These are phyloP conservation scores for Juglanconis juglandina DNA, from an alignment of 2,329 filamentous ascomycete species.

Conservation along the genomic window DNA sequence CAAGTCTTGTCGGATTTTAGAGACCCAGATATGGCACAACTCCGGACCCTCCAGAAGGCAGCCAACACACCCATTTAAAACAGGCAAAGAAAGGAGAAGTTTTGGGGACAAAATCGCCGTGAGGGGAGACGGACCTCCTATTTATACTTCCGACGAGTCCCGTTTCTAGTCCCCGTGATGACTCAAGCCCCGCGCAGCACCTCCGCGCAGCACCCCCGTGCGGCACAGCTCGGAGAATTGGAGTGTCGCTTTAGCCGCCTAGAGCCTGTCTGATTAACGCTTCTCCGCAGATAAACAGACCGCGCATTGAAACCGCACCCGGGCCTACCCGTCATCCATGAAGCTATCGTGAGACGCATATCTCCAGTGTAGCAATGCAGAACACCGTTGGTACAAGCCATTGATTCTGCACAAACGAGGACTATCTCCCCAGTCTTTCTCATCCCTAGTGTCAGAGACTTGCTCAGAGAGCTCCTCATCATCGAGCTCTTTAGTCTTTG, in stretches of 20 bases:
- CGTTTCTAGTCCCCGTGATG: constrained; percentile 9
- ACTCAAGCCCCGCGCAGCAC: constrained; percentile 8
- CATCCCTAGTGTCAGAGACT: too few relatives aligned
- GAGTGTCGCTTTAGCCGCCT: neutral
- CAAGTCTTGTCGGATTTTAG: constrained; percentile 17
- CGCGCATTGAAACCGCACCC: neutral
- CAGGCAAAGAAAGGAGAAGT: constrained; percentile 15
- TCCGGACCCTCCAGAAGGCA: constrained; percentile 17
- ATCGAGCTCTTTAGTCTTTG: too few relatives aligned
- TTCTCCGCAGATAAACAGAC: neutral
- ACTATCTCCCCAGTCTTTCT: neutral
- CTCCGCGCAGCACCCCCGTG: neutral
- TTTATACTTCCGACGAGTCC: constrained; percentile 31
- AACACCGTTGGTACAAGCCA: neutral
- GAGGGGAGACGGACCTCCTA: constrained; percentile 23
- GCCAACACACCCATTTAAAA: constrained; percentile 15
- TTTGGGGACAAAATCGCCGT: neutral
- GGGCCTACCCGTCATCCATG: neutral
- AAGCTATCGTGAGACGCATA: neutral
- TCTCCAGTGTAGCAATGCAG: neutral
- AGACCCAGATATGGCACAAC: constrained; percentile 14
- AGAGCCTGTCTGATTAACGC: neutral
- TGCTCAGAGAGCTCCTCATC: too few relatives aligned
- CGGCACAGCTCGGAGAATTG: too few relatives aligned
- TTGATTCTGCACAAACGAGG: neutral